Evolutionary conservation across 192 early-diverging fungal genomes (phyloP).

Genomic region (Mortierella antarctica): DNA sequence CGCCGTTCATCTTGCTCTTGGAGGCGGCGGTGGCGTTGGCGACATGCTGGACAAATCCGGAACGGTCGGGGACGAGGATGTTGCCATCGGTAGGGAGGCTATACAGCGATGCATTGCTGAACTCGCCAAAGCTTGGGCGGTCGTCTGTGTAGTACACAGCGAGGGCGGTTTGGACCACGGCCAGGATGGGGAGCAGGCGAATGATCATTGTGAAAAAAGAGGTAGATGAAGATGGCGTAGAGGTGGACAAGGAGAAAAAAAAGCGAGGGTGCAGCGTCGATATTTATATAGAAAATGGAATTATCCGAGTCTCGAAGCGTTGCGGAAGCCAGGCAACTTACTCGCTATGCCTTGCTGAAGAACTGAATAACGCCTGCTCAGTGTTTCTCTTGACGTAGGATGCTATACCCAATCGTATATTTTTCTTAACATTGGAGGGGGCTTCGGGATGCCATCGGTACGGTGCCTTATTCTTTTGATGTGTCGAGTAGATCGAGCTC

Average conservation of each 20-base stretch:
- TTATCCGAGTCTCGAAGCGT: slow-evolving; percentile 4
- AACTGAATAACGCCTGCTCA: background rate
- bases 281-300: slow-evolving; percentile 9
- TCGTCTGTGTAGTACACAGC: slow-evolving; percentile 17
- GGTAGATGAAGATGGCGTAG: slow-evolving; percentile 5
- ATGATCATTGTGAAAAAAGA: slow-evolving; percentile 14
- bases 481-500: background rate
- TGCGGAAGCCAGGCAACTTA: slow-evolving; percentile 3
- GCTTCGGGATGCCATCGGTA: background rate
- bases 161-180: slow-evolving; percentile 5
- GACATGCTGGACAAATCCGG: slow-evolving; percentile 7
- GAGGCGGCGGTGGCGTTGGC: slow-evolving; percentile 8
- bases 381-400: background rate
- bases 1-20: slow-evolving; percentile 1
- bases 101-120: slow-evolving; percentile 9
- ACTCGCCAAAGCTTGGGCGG: slow-evolving; percentile 14
- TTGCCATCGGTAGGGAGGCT: slow-evolving; percentile 8
- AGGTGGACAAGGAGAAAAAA: slow-evolving; percentile 2
- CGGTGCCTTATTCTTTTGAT: slow-evolving; percentile 6
- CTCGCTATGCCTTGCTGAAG: slow-evolving; percentile 3
- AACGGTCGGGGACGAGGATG: slow-evolving; percentile 13
- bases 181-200: slow-evolving; percentile 12
- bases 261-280: slow-evolving; percentile 1
- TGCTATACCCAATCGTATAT: slow-evolving; percentile 3
- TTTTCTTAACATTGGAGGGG: background rate